Evolutionary conservation across 148 eudicot species (phyloP).

Genomic region (Rhododendron henanense): DNA sequence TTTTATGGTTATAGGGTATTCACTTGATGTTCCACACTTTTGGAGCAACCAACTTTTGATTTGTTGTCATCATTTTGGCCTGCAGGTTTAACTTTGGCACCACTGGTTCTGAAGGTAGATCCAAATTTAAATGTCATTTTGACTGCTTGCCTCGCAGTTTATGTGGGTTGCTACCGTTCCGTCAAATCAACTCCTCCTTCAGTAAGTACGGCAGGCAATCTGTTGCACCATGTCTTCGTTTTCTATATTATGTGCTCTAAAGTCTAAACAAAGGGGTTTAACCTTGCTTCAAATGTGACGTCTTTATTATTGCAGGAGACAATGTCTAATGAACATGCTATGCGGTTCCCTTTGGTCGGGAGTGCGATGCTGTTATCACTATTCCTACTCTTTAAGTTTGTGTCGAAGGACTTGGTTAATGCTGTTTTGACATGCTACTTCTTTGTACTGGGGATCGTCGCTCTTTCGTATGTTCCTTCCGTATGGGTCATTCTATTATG

Average conservation of each 20-base stretch:
- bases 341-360: constrained; percentile 96
- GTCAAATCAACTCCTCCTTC: constrained; percentile 96
- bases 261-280: background rate
- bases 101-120: constrained; percentile 81
- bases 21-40: background rate
- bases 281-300: background rate
- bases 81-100: constrained; percentile 87
- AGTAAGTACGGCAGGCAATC: constrained; percentile 40
- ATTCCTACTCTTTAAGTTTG: constrained; percentile 89
- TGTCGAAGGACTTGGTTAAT: constrained; percentile 93
- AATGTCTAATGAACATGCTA: constrained; percentile 96
- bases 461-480: constrained; percentile 76
- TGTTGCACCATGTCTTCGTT: background rate
- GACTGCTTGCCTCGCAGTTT: constrained; percentile 91
- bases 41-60: background rate
- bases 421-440: constrained; percentile 90
- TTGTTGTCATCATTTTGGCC: constrained; percentile 2
- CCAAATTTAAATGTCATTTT: constrained; percentile 90
- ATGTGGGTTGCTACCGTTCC: constrained; percentile 90
- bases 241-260: background rate
- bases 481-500: constrained; percentile 13
- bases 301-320: constrained; percentile 66
- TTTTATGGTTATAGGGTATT: background rate
- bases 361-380: constrained; percentile 95
- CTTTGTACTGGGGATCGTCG: constrained; percentile 84